These are phyloP conservation scores for Phytophthora pluvialis DNA, from an alignment of 352 stramenopile species.

Conservation along the genomic window DNA sequence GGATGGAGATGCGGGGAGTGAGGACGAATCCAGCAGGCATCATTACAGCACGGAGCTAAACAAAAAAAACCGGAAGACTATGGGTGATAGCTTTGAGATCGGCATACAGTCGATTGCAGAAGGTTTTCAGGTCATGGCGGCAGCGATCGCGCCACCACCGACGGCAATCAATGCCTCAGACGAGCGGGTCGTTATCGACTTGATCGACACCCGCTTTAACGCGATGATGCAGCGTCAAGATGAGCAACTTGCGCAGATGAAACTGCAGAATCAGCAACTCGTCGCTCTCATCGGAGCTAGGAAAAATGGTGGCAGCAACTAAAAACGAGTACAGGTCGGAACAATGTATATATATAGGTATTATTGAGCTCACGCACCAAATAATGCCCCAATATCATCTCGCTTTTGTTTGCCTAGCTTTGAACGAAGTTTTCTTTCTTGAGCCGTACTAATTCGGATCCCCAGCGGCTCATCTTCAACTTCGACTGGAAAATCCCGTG, in stretches of 20 bases:
- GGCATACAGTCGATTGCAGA: conserved; percentile 11
- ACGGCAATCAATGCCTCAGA: not conserved
- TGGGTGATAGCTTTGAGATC: conserved; percentile 8
- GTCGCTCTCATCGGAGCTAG: not conserved
- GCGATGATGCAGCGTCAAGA: conserved; percentile 14
- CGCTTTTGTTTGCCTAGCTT: conserved; percentile 8
- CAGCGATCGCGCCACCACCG: not conserved
- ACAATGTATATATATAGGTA: not conserved
- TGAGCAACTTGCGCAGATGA: conserved; percentile 4
- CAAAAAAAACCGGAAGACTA: conserved; percentile 8
- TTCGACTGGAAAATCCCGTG: not conserved
- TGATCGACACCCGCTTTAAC: conserved; percentile 11
- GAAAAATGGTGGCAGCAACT: not conserved
- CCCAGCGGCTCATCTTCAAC: not conserved
- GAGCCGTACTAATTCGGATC: no score
- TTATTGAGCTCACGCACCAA: conserved; percentile 2
- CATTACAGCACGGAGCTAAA: not conserved
- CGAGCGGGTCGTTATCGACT: not conserved
- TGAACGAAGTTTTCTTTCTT: not conserved
- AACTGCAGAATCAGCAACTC: conserved; percentile 13
- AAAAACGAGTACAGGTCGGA: not conserved
- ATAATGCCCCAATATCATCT: conserved; percentile 18
- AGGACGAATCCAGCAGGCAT: not conserved
- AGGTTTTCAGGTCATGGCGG: conserved; percentile 10
- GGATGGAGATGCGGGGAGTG: not conserved